Evolutionary conservation across 23 red algal species (phyloP), one percentile per base, ranked within the genome.

Genomic region (Gracilariopsis chorda): DNA sequence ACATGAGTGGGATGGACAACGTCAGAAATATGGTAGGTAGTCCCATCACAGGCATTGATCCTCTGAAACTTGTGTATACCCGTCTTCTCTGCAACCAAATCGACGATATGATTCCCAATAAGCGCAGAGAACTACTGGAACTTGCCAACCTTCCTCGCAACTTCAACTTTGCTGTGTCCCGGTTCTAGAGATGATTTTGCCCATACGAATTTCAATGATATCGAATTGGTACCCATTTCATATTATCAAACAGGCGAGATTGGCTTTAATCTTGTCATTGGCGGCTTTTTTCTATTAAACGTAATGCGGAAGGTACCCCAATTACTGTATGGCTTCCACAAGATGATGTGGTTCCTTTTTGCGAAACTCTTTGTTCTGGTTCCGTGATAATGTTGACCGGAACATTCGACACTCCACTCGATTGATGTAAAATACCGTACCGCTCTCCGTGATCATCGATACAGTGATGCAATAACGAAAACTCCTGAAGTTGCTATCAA

Each of bases 151-250:
- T 95, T 44, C 92, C 92, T 0, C 85, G 92, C 61, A 95, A 95
- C 55, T 95, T 95, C 37, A 95, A 95, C 84, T 90, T 95, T 57
- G 81, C 56, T 32, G 71, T 95, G 19, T 81, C n/a, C 73, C 35
- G 59, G 84, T 43, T 83, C 65, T 3, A 8, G 83, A 29, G 82
- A 90, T 40, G 84, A 95, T 51, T 90, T 90, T 45, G 92, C 87
- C 42, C 92, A 95, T 52, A 90, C 83, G 9, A 84, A 95, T 49
- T 90, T 95, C 92, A 95, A 95, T 33, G 92, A 94, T 88, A 77
- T 88, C 21, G 84, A 67, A 30, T 57, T 87, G 13, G 56, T 64
- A 17, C 82, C 79, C 24, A 81, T 87, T 19, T 37, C 21, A 32
- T 20, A 90, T 42, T 20, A 28, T 27, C 64, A 39, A 21, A 13